Evolutionary conservation across 352 stramenopile genomes (phyloP), one percentile per base, ranked within the genome.

Genomic region (Globisporangium echinulatum): DNA sequence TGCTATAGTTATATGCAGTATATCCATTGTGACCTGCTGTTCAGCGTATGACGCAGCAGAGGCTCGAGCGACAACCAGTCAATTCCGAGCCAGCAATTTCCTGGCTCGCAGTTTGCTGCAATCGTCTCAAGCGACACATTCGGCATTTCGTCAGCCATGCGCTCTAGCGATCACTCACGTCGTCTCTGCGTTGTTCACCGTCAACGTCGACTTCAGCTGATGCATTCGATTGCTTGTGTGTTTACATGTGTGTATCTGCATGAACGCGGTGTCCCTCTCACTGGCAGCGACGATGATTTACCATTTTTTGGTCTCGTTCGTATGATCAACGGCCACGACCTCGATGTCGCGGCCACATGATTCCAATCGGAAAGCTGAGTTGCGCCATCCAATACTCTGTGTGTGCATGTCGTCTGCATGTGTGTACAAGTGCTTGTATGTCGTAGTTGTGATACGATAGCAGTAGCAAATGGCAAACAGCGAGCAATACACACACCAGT

Each of bases 251-350:
- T 38, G 13, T 2, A 13, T 59, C 19, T 40, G 3, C 5, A 13
- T 49, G 15, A 10, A 3, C 15, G 52, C 39, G n/a, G 54, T 49
- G 46, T 56, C 38, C 51, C 48, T 33, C 46, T 49, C 37, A 36
- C 2, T 55, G 58, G 43, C 48, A 58, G 69, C 66, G 71, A 78
- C 72, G 56, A 78, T 81, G 72, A 81, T 81, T 69, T 74, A 81
- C 72, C 69, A 78, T 81, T 81, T 77, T 64, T 80, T 78, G 72
- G 72, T 81, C 72, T 81, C 72, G 72, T 81, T 81, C 72, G 72
- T 81, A 81, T 81, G 72, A 81, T 70, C 33, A 39, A 61, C 2
- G 54, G 44, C 48, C 36, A 56, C 50, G 49, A 46, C 50, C 58
- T 58, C 50, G 59, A 49, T 51, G 49, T 59, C 54, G 25, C 55